Conservation (phyloP, 495 filamentous ascomycete species). For the Xanthoparmelia taractica region DNA sequence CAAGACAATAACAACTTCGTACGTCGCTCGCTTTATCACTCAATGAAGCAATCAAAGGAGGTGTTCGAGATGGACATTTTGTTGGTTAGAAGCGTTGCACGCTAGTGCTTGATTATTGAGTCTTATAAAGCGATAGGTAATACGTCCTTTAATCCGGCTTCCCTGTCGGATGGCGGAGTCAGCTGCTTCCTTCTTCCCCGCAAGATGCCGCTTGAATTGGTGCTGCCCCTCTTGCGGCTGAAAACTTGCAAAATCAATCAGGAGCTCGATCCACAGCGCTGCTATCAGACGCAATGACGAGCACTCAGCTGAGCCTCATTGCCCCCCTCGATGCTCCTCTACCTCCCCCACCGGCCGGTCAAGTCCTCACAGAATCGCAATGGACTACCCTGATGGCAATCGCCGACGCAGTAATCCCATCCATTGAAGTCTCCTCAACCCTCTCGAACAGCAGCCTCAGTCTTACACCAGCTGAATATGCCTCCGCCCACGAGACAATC, state of each 20-base stretch:
- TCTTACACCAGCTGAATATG: conserved; percentile 34
- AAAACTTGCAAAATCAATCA: background rate
- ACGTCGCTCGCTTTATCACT: too few relatives aligned
- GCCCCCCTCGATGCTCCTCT: conserved; percentile 39
- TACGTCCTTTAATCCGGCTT: too few relatives aligned
- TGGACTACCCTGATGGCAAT: conserved; percentile 50
- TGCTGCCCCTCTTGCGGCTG: background rate
- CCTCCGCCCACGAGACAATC: conserved; percentile 31
- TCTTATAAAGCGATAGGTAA: too few relatives aligned
- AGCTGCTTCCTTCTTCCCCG: background rate
- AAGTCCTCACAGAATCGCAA: conserved; percentile 43
- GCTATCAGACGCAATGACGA: conserved; percentile 18
- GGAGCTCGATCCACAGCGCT: background rate
- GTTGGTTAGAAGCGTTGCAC: too few relatives aligned
- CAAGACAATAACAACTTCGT: too few relatives aligned
- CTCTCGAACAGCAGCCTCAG: conserved; percentile 13
- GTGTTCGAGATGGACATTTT: too few relatives aligned
- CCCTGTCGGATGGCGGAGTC: too few relatives aligned
- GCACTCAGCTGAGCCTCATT: conserved; percentile 21
- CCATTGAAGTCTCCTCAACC: conserved; percentile 34
- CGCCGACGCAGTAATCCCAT: conserved; percentile 48
- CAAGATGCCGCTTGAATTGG: background rate
- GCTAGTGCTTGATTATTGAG: too few relatives aligned
- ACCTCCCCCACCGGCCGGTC: conserved; percentile 32
- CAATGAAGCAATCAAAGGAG: too few relatives aligned